A percentile compares a stretch with the other conserved stretches of the same genome.
These are phyloP conservation scores for Aquilaria yunnanensis DNA, from an alignment of 345 rosid species.

Conservation along the genomic window DNA sequence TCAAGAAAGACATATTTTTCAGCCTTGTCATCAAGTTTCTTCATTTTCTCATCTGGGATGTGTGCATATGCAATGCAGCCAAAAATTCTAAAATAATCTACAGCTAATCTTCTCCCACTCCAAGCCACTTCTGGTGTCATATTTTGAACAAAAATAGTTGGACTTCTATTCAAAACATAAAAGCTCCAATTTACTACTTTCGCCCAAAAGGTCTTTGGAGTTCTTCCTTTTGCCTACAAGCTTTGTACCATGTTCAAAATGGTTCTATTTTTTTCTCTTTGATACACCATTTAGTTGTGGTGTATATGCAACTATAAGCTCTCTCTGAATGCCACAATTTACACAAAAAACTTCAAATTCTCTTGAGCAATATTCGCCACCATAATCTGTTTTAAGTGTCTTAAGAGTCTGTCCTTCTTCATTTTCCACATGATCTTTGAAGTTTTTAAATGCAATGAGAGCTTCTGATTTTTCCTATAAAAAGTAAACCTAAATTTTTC, in stretches of 20 bases:
- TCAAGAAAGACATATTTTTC: constrained; percentile 2
- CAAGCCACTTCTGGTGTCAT: not conserved
- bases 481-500: not conserved
- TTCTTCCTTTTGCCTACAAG: not conserved
- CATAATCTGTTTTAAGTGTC: not conserved
- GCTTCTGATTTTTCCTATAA: not conserved
- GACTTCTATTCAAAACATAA: not conserved
- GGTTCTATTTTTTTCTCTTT: not conserved
- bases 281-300: not conserved
- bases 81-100: not conserved
- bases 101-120: not conserved
- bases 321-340: not conserved
- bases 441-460: not conserved
- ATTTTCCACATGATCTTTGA: not conserved
- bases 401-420: not conserved
- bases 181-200: constrained; percentile 1
- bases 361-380: not conserved
- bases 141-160: not conserved
- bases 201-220: not conserved
- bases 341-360: not conserved
- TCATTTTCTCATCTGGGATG: no score
- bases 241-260: not conserved
- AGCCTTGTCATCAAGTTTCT: constrained; percentile 3
- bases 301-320: not conserved
- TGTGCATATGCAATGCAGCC: not conserved